phyloP scores from a whole-genome alignment of 2,329 filamentous ascomycete species.

The Penicillium hesseltinei region DNA sequence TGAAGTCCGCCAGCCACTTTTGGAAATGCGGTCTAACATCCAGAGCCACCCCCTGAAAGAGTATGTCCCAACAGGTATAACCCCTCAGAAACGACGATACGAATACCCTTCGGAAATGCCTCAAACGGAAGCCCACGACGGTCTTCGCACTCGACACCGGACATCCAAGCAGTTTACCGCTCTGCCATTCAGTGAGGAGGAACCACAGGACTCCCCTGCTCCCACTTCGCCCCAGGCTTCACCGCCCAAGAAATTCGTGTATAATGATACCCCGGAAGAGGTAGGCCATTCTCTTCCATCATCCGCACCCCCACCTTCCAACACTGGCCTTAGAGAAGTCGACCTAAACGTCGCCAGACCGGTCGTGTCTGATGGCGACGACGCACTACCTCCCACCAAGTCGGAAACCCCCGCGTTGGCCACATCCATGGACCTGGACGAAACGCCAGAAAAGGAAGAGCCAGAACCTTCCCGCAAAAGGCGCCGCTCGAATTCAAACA shows the following conservation, averaged over 20 bases:
- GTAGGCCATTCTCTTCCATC: constrained; percentile 34
- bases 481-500: constrained; percentile 28
- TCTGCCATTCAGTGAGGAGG: constrained; percentile 34
- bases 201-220: constrained; percentile 17
- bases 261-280: constrained; percentile 49
- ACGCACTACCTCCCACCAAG: constrained; percentile 10
- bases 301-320: constrained; percentile 34
- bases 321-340: constrained; percentile 51
- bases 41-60: constrained; percentile 65
- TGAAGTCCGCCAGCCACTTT: constrained; percentile 66
- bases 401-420: constrained; percentile 9
- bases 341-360: constrained; percentile 48
- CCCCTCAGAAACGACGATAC: constrained; percentile 78
- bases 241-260: constrained; percentile 54
- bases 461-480: constrained; percentile 29
- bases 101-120: constrained; percentile 77
- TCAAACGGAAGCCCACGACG: constrained; percentile 65
- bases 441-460: constrained; percentile 23
- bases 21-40: constrained; percentile 69
- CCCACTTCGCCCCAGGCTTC: constrained; percentile 33
- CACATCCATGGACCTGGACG: constrained; percentile 12
- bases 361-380: constrained; percentile 22
- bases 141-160: constrained; percentile 53
- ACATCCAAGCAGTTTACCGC: constrained; percentile 39
- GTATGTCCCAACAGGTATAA: constrained; percentile 81